Percentiles rank a stretch among this genome's conserved stretches.
Conservation (phyloP, 2,329 filamentous ascomycete species). For the Fusarium liriodendri region DNA sequence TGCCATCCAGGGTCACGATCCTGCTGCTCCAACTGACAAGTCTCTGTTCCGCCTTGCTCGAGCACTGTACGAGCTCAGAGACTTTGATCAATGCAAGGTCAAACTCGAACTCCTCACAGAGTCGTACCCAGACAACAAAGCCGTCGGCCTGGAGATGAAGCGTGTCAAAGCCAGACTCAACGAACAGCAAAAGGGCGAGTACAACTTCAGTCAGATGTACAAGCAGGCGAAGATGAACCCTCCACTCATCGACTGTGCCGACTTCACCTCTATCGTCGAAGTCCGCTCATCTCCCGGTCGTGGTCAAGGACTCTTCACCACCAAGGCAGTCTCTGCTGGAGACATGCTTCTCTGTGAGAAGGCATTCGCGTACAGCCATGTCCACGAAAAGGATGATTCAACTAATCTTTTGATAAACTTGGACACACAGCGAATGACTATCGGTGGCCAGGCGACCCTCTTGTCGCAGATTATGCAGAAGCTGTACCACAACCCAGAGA, state of each 20-base stretch:
- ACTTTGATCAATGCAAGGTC: conserved; percentile 51
- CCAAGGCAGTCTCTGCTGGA: conserved; percentile 57
- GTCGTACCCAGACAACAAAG: conserved; percentile 49
- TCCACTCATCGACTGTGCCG: conserved; percentile 60
- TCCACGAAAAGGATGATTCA: conserved; percentile 8
- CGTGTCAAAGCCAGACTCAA: conserved; percentile 46
- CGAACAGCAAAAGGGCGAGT: conserved; percentile 55
- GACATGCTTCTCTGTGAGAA: conserved; percentile 68
- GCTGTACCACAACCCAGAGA: conserved; percentile 52
- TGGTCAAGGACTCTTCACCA: conserved; percentile 65
- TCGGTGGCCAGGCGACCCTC: conserved; percentile 56
- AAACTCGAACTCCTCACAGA: conserved; percentile 48
- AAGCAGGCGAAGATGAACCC: conserved; percentile 49
- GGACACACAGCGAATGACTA: conserved; percentile 43
- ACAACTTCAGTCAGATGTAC: conserved; percentile 52
- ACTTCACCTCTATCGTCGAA: conserved; percentile 55
- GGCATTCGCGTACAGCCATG: conserved; percentile 58
- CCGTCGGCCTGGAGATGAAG: conserved; percentile 44
- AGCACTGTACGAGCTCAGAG: conserved; percentile 56
- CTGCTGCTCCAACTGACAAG: conserved; percentile 51
- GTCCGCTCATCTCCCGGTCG: conserved; percentile 53
- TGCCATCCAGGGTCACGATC: conserved; percentile 28
- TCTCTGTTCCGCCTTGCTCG: conserved; percentile 56
- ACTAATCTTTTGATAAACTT: conserved; percentile 52
- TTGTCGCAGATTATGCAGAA: conserved; percentile 57